These are phyloP conservation scores for Perkinsus marinus DNA, from an alignment of 169 alveolate genomes.

Conservation along the genomic window DNA sequence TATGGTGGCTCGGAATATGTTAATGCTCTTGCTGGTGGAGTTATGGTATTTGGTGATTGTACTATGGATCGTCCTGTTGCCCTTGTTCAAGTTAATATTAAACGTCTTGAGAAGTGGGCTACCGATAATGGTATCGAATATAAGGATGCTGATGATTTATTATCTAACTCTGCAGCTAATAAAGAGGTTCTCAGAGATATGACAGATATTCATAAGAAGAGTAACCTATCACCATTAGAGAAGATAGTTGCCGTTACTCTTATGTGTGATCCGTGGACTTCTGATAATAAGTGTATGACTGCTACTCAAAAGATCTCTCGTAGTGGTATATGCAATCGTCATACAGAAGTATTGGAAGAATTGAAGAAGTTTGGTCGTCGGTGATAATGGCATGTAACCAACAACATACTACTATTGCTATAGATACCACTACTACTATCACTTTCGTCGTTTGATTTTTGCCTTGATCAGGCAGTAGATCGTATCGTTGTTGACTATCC, in stretches of 20 bases:
- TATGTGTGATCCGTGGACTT: neutral
- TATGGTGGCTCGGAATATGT: neutral
- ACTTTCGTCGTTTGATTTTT: no score
- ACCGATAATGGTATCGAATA: neutral
- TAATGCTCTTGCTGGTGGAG: neutral
- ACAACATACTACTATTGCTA: neutral
- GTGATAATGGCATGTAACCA: neutral
- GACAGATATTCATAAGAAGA: neutral
- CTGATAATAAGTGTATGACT: neutral
- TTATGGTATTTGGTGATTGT: neutral
- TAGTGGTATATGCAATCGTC: neutral
- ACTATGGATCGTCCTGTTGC: neutral
- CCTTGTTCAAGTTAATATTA: neutral
- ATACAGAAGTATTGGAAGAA: neutral
- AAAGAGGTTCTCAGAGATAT: neutral
- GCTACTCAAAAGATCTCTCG: neutral
- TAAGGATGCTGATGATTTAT: neutral
- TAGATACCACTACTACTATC: neutral
- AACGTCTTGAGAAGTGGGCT: neutral
- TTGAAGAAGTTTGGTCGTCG: neutral
- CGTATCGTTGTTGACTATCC: no score
- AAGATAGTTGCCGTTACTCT: neutral
- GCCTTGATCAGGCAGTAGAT: no score
- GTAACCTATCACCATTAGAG: neutral
- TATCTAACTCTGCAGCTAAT: neutral